Percentiles rank a stretch among this genome's conserved stretches.
Evolutionary conservation across 257 asterid genomes (phyloP).

Genomic region (Solanum etuberosum): DNA sequence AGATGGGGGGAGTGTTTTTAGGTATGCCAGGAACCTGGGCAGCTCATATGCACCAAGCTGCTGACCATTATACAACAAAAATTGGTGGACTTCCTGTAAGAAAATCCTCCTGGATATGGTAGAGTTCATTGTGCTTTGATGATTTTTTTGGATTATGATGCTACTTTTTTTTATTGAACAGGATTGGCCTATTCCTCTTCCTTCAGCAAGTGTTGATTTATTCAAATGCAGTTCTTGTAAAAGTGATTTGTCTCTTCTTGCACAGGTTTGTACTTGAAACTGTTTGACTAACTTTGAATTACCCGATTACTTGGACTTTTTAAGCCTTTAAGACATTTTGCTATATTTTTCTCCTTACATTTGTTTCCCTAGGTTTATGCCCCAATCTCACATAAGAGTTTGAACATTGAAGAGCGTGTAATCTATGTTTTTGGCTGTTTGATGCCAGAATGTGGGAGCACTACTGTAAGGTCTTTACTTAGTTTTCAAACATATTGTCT

Average conservation of each 20-base stretch:
- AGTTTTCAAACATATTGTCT: not conserved
- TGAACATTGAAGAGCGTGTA: constrained; percentile 46
- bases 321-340: not conserved
- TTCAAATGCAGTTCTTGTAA: constrained; percentile 49
- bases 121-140: not conserved
- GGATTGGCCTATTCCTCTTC: constrained; percentile 72
- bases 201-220: constrained; percentile 22
- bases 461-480: constrained; percentile 38
- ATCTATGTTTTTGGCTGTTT: constrained; percentile 64
- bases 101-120: not conserved
- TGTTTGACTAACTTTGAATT: not conserved
- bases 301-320: not conserved
- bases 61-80: constrained; percentile 82
- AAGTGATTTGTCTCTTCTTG: constrained; percentile 51
- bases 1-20: constrained; percentile 52
- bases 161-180: not conserved
- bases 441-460: constrained; percentile 47
- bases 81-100: constrained; percentile 89
- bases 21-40: constrained; percentile 98
- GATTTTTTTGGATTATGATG: not conserved
- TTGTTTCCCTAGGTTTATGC: constrained; percentile 58
- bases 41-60: constrained; percentile 53
- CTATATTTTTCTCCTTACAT: not conserved
- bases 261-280: constrained; percentile 45
- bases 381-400: constrained; percentile 38